Evolutionary conservation across 2,329 filamentous ascomycete genomes (phyloP), one percentile per base, ranked within the genome.

Genomic region (Verticillium tricorpus): DNA sequence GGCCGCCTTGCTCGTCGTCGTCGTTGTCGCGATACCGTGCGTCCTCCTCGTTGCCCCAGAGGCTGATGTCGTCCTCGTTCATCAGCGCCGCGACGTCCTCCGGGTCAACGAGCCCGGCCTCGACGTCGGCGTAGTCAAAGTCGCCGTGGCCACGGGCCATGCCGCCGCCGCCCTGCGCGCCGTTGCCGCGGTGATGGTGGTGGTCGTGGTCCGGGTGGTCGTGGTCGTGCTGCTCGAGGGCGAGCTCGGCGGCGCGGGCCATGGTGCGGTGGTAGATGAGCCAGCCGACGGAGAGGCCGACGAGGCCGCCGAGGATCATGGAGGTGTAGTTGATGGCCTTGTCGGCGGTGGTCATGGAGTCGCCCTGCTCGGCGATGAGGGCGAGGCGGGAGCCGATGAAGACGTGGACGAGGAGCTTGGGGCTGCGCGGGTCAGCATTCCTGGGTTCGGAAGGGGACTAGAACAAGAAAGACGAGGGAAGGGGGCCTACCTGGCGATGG

Each of bases 341-440:
- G 65, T 91, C 91, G 65, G 83, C 82, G 3, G 84, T 76, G 63
- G 90, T 88, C 94, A 98, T 97, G 67, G 89, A 85, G 71, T 91
- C 92, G 65, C 89, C 90, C 61, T 86, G 85, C 69, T 96, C 91
- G n/a, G 91, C 92, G 37, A 99, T 86, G 59, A 89, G 81, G 55
- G 92, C 92, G 17, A 99, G 80, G 61, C 93, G 85, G 70, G 86
- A 89, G 64, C 95, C 95, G 69, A 99, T 92, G 77, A 97, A 99
- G 68, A 96, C 87, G 72, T 96, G 92, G 58, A 99, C 88, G 63
- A 98, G 81, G 19, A 99, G 81, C 71, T 98, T 99, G 7, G 95
- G 95, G 15, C 83, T 28, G 28, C 28, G 28, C 28, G 28, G 28
- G 28, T 28, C 28, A 28, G 28, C 4, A 28, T 28, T n/a, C n/a